These are phyloP conservation scores for Botrytis fabae DNA, from an alignment of 2,329 filamentous ascomycete species.

Conservation along the genomic window DNA sequence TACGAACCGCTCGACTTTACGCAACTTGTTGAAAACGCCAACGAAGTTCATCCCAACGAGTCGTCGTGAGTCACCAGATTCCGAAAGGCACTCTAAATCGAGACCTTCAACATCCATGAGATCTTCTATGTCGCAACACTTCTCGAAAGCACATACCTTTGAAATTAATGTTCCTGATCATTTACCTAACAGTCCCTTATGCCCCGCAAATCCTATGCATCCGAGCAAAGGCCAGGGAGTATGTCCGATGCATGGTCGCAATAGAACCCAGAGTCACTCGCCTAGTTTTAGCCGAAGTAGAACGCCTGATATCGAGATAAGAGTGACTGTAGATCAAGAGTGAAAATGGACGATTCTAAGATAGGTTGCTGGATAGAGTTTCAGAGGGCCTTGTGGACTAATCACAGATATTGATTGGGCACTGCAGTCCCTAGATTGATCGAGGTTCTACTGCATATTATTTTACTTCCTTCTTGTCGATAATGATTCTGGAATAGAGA, in stretches of 20 bases:
- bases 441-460: not conserved
- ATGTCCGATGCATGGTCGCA: constrained; percentile 46
- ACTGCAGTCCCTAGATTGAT: not conserved
- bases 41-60: not conserved
- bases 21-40: constrained; percentile 3
- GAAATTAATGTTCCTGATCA: constrained; percentile 48
- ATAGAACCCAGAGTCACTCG: constrained; percentile 23
- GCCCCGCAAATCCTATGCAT: constrained; percentile 46
- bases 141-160: constrained; percentile 29
- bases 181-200: constrained; percentile 46
- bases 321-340: not conserved
- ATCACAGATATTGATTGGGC: not conserved
- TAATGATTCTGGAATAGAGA: not conserved
- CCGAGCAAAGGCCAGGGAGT: constrained; percentile 42
- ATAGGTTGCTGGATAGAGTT: not conserved
- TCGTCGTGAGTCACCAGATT: not conserved
- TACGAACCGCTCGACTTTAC: not conserved
- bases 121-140: not conserved
- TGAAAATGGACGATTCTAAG: not conserved
- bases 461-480: not conserved
- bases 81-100: not conserved
- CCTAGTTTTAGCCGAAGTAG: constrained; percentile 23
- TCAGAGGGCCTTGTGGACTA: not conserved
- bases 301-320: constrained; percentile 23
- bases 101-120: not conserved